Conservation (phyloP, 106 monocot genomes). For the Agapanthus africanus region DNA sequence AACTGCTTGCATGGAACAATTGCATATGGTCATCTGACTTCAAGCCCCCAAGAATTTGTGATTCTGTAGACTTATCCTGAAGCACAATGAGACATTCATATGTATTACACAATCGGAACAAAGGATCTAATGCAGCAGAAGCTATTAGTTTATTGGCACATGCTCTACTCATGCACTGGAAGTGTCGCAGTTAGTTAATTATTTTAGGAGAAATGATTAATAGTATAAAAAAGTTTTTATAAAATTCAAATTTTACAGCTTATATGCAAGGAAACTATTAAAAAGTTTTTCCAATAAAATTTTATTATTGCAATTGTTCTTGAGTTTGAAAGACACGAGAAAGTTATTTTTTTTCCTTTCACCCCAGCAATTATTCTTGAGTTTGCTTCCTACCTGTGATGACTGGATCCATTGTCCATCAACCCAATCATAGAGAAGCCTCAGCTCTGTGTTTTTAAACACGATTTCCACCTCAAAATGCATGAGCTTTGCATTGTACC, state of each 20-base stretch:
- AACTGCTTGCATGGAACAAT: not conserved
- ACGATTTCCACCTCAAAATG: slow-evolving; percentile 25
- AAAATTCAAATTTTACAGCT: no score
- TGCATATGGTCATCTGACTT: not conserved
- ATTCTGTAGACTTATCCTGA: not conserved
- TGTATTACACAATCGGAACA: not conserved
- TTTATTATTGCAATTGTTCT: no score
- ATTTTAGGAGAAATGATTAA: no score
- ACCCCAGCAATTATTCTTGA: no score
- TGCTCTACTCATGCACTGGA: no score
- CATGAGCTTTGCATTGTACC: slow-evolving; percentile 17
- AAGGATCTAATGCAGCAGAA: slow-evolving; percentile 5
- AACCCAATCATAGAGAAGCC: slow-evolving; percentile 19
- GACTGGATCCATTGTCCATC: slow-evolving; percentile 18
- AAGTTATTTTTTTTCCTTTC: no score
- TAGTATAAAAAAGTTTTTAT: no score
- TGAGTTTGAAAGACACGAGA: no score
- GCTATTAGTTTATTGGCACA: no score
- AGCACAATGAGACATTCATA: not conserved
- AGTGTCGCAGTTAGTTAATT: no score
- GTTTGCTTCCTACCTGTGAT: slow-evolving; percentile 18
- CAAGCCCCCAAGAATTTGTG: not conserved
- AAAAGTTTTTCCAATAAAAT: no score
- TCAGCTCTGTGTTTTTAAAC: slow-evolving; percentile 15
- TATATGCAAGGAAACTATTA: no score